Percentiles rank a stretch among this genome's conserved stretches.
phyloP scores from a whole-genome alignment of 257 asterid species.

The Solanum pinnatisectum region DNA sequence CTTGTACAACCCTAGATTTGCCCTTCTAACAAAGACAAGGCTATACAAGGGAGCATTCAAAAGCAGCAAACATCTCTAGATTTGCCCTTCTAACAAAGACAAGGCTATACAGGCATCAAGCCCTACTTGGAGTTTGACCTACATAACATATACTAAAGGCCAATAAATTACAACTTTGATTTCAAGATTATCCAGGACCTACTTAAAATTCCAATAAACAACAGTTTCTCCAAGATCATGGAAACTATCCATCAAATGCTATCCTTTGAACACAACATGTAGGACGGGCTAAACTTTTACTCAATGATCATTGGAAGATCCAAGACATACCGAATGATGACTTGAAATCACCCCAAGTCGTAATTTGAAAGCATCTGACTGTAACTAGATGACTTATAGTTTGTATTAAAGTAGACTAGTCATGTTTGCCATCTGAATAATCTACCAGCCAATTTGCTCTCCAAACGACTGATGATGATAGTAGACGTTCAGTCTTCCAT shows the following conservation, averaged over 20 bases:
- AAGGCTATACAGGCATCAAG: not conserved
- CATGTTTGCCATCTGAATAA: constrained; percentile 41
- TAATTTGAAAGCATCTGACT: not conserved
- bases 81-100: not conserved
- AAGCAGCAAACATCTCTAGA: not conserved
- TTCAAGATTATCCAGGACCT: not conserved
- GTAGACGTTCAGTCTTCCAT: constrained; percentile 88
- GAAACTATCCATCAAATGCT: not conserved
- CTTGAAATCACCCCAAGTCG: not conserved
- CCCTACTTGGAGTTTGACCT: not conserved
- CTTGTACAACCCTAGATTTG: not conserved
- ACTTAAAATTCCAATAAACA: not conserved
- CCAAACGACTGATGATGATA: constrained; percentile 79
- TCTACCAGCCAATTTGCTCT: constrained; percentile 65
- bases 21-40: too few relatives aligned
- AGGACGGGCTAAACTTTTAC: not conserved
- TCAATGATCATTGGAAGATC: not conserved
- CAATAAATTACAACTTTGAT: not conserved
- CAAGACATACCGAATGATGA: not conserved
- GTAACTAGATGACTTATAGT: not conserved
- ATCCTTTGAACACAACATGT: not conserved
- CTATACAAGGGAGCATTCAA: not conserved
- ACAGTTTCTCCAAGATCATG: not conserved
- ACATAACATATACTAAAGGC: not conserved
- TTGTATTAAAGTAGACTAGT: constrained; percentile 7